Base-by-base conservation (phyloP, 2,329 filamentous ascomycete species). In the Hymenoscyphus salicellus region DNA sequence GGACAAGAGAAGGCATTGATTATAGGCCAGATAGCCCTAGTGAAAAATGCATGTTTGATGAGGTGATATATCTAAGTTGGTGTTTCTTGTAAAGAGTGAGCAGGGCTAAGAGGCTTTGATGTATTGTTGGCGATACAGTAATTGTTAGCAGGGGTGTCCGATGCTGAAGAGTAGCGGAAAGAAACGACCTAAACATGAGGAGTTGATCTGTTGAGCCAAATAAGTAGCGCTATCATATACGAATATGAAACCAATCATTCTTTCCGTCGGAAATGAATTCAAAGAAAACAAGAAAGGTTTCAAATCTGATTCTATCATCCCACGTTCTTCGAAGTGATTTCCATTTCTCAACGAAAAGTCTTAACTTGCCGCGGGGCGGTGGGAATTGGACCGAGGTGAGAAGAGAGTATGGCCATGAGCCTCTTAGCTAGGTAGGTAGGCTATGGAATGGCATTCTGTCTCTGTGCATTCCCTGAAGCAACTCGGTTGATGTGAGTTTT, bases 11-110 rank as follows among this genome's bases (percentile, higher is more conserved):
- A 26, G 23, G 23, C 17, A 52, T 38, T 63, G 58, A 62, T 28
- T 65, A 28, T 43, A 52, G 60, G 63, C 41, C 17, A 38, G 26
- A 55, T 28, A 59, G 41, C 55, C 28, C n/a, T 30, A 32, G 26
- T 3, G 11, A 16, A 56, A 32, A 11, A 32, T 30, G 55, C n/a
- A 52, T 10, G 20, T n/a, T n/a, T 30, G 28, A 32, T 20, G 30
- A 32, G 16, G 17, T 56, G 55, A 30, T 30, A 33, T 7, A 30
- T 17, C 8, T 33, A 28, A n/a, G 55, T 56, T 56, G 55, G 55
- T 56, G 26, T 56, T n/a, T 17, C 30, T 17, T 30, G 26, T 32
- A 17, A 33, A 56, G 55, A 17, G 20, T 16, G 11, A 26, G 7
- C 5, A 32, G 10, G 26, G 55, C n/a, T 8, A 33, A 56, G 16